These are phyloP conservation scores for Blastobotrys raffinosifermentans DNA, from an alignment of 1,139 yeast genomes.

Conservation along the genomic window DNA sequence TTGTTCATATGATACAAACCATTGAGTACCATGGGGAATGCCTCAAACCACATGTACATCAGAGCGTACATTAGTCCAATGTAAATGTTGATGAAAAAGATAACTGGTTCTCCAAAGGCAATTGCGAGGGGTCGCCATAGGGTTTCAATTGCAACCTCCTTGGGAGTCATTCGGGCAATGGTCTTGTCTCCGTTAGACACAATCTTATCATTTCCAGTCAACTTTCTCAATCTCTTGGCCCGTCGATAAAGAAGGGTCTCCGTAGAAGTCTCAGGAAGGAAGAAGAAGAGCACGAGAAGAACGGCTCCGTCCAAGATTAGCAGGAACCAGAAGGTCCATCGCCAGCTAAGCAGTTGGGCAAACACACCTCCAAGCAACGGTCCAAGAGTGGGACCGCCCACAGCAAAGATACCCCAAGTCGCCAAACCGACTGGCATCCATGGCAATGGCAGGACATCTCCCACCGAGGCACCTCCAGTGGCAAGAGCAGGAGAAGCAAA, in stretches of 20 bases:
- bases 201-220: conserved; percentile 28
- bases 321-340: conserved; percentile 44
- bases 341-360: conserved; percentile 21
- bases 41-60: conserved; percentile 54
- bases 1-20: conserved; percentile 41
- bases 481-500: conserved; percentile 82
- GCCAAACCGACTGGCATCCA: conserved; percentile 36
- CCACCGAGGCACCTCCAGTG: conserved; percentile 79
- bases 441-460: conserved; percentile 41
- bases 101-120: conserved; percentile 13
- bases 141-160: conserved; percentile 10
- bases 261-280: conserved; percentile 49
- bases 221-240: conserved; percentile 42
- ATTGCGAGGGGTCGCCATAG: conserved; percentile 10
- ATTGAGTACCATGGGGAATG: conserved; percentile 49
- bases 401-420: conserved; percentile 49
- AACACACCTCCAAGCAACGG: conserved; percentile 62
- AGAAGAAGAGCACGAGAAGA: conserved; percentile 32
- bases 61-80: conserved; percentile 49
- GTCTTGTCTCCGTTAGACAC: conserved; percentile 5
- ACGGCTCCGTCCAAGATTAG: conserved; percentile 37
- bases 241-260: conserved; percentile 42
- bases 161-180: conserved; percentile 5
- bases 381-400: conserved; percentile 58
- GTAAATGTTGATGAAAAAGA: conserved; percentile 35